Evolutionary conservation across 2,329 filamentous ascomycete species (phyloP), one percentile per base, ranked within the genome.

Genomic region (Sphaerulina vaccinii): DNA sequence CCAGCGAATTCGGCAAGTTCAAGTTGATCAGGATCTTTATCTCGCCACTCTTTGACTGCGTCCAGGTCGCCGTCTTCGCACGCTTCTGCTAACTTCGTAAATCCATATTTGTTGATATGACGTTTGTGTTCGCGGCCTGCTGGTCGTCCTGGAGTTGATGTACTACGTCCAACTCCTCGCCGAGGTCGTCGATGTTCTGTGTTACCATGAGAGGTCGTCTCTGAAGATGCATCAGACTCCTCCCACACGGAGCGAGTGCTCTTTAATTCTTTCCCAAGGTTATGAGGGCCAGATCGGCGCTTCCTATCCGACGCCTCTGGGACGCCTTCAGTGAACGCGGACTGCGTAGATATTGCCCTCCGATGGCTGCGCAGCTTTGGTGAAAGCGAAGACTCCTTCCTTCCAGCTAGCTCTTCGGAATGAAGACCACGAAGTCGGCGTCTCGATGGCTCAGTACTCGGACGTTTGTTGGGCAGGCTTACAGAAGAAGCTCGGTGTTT

Each of bases 1-100:
- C 90, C 89, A 11, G 93, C 93, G 67, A 96, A 95, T 66, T 99
- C 93, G 19, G 88, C 84, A 52, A 91, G 81, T 62, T 99, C 88
- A 48, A 97, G 71, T 69, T 97, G 90, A 56, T 95, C 88, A 0
- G 90, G 90, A 16, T 90, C 82, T 66, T 95, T 88, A 7, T 80
- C 76, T 24, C 90, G 79, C 57, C 88, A 82, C 61, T 82, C 80
- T 68, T 88, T 91, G 13, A 89, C 90, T 8, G 78, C 77, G 1
- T 92, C 88, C 49, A 93, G 81, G 65, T 95, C 89, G 44, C 90
- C 90, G 61, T 86, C 85, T 32, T 91, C 88, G 69, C 90, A 95
- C 22, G 92, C 90, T 59, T 91, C 84, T n/a, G 92, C 90, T 19
- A 99, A 77, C 47, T 87, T 82, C 3, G 93, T 99, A 61, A 95